Conservation (phyloP, 164 flowering plant genomes). For the Aristolochia fimbriata region DNA sequence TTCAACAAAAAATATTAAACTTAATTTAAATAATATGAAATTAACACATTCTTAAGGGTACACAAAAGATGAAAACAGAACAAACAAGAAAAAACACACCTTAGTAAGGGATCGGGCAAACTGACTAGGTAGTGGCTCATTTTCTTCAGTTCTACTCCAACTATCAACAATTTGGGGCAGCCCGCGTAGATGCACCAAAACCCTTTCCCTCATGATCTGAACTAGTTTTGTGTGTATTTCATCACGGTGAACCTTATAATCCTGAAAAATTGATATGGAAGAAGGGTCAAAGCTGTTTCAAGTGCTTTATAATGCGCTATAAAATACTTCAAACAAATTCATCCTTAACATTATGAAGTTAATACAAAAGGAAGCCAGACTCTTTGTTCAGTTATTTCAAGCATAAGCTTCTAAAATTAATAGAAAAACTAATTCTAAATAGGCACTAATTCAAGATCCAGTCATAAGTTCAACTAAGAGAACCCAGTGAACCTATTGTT, state of each 20-base stretch:
- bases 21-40: neutral
- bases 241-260: constrained; percentile 83
- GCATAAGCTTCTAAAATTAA: neutral
- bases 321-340: neutral
- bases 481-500: no score
- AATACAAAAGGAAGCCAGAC: neutral
- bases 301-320: neutral
- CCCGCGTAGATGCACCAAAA: constrained; percentile 72
- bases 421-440: neutral
- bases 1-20: neutral
- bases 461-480: neutral
- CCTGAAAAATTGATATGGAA: constrained; percentile 28
- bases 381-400: no score
- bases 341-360: neutral
- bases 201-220: constrained; percentile 96
- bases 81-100: constrained; percentile 24
- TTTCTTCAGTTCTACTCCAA: constrained; percentile 81
- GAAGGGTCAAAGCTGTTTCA: neutral
- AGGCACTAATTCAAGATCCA: neutral
- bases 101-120: constrained; percentile 86
- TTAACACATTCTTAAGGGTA: neutral
- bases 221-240: constrained; percentile 94
- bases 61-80: neutral
- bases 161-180: constrained; percentile 84
- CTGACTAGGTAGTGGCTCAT: constrained; percentile 82